These are phyloP conservation scores for Berberis thunbergii DNA, from an alignment of 164 flowering plant species.

Conservation along the genomic window DNA sequence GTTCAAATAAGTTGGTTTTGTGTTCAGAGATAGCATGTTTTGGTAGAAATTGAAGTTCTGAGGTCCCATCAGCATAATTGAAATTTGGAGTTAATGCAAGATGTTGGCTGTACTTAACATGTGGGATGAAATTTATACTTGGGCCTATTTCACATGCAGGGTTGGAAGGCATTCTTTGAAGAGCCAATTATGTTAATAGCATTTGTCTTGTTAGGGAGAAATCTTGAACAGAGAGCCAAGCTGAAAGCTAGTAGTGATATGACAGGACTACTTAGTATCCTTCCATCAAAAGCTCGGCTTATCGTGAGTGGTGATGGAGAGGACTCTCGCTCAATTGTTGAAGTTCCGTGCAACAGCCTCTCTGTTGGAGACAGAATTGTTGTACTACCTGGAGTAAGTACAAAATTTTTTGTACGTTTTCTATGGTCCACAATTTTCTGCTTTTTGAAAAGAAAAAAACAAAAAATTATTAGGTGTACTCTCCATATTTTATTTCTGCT, in stretches of 20 bases:
- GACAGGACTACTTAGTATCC: conserved; percentile 78
- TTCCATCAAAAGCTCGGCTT: conserved; percentile 96
- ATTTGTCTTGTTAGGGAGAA: conserved; percentile 88
- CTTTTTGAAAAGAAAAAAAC: too few relatives aligned
- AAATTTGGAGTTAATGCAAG: background rate
- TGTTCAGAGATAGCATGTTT: too few relatives aligned
- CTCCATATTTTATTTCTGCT: too few relatives aligned
- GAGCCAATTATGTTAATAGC: conserved; percentile 98
- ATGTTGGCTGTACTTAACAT: background rate
- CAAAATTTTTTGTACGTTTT: background rate
- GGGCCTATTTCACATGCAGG: conserved; percentile 40
- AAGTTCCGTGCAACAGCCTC: conserved; percentile 76
- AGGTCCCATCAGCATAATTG: too few relatives aligned
- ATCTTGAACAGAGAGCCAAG: conserved; percentile 97
- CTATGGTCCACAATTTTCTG: background rate
- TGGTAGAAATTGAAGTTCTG: too few relatives aligned
- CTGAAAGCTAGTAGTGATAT: conserved; percentile 93
- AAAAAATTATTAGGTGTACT: too few relatives aligned
- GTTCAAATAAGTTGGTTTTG: too few relatives aligned
- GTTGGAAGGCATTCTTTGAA: conserved; percentile 97
- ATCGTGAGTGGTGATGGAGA: conserved; percentile 39
- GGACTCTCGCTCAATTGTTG: conserved; percentile 44
- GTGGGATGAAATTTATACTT: background rate
- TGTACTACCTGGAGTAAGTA: conserved; percentile 89
- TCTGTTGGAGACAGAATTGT: conserved; percentile 74